Evolutionary conservation across 2,329 filamentous ascomycete genomes (phyloP), one percentile per base, ranked within the genome.

Genomic region (Diatrype stigma): DNA sequence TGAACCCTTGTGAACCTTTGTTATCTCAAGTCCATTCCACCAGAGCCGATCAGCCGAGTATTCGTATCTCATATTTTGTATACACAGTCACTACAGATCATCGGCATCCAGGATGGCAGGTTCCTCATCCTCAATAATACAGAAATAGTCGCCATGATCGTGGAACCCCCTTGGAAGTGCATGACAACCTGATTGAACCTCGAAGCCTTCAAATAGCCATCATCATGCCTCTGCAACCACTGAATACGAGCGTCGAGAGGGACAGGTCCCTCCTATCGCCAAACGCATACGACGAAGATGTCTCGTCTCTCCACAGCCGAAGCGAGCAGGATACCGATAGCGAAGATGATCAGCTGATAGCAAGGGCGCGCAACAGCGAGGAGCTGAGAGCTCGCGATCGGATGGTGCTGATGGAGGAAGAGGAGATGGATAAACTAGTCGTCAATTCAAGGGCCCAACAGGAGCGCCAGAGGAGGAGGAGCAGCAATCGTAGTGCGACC

Each of bases 261-360:
- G 59, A 65, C 57, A 51, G 61, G 47, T 79, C 77, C 44, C 75
- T 87, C 45, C 79, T 89, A 45, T 86, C 84, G 12, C 84, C 85
- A 38, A 68, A 74, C 54, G 77, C 74, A 45, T 86, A 87, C 72
- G 85, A 89, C 58, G 84, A 85, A 60, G 87, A 90, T 67, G 84
- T 83, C 48, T 73, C 80, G 12, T 88, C 85, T 6, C 70, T 89
- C 40, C 80, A 84, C 61, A 84, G 78, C 60, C 80, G 80, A 55
- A 84, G 80, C 71, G 86, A 88, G 62, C 86, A 89, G 66, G 86
- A 90, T 63, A 86, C 83, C 51, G 87, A 90, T 64, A 88, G 84
- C 69, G 86, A 90, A 58, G 87, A 90, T 67, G 86, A 90, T 66
- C 76, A 88, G 61, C 75, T 89, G 48, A 72, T 87, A 55, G 74